Percentiles rank a stretch among this genome's conserved stretches.
Evolutionary conservation across 345 rosid species (phyloP).

Genomic region (Populus davidiana): DNA sequence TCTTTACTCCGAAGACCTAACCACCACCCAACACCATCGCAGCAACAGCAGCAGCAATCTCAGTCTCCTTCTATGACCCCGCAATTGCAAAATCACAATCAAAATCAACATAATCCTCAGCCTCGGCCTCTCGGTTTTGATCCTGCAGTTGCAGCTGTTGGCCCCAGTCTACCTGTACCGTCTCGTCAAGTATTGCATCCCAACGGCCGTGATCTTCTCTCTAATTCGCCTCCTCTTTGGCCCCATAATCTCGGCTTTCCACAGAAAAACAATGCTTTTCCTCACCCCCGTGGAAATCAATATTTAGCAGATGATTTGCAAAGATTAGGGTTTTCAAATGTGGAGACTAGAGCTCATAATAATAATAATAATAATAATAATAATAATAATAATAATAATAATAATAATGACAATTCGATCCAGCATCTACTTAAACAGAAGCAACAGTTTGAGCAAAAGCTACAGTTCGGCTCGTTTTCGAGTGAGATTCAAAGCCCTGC

Average conservation of each 20-base stretch:
- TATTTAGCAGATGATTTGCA: conserved; percentile 42
- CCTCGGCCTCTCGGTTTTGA: conserved; percentile 40
- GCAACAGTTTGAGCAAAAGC: conserved; percentile 35
- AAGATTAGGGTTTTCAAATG: conserved; percentile 46
- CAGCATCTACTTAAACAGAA: conserved; percentile 38
- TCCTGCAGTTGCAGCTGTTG: conserved; percentile 87
- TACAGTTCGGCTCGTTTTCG: conserved; percentile 60
- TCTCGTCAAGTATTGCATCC: conserved; percentile 35
- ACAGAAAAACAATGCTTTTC: conserved; percentile 23
- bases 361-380: conserved; percentile 13
- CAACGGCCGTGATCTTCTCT: conserved; percentile 41
- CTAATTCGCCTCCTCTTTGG: conserved; percentile 32
- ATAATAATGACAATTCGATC: conserved; percentile 18
- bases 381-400: background rate
- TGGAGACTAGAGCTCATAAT: conserved; percentile 14
- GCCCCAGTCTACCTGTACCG: conserved; percentile 44
- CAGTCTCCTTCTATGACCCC: conserved; percentile 18
- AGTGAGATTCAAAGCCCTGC: conserved; percentile 37
- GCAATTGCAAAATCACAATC: conserved; percentile 17
- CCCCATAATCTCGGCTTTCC: conserved; percentile 47
- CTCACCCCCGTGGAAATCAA: conserved; percentile 20
- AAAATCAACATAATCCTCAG: background rate
- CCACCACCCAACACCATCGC: conserved; percentile 23
- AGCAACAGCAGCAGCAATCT: conserved; percentile 10
- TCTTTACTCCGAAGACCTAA: conserved; percentile 67